Evolutionary conservation across 2,329 filamentous ascomycete species (phyloP), one percentile per base, ranked within the genome.

Genomic region (Pseudogymnoascus sp.): DNA sequence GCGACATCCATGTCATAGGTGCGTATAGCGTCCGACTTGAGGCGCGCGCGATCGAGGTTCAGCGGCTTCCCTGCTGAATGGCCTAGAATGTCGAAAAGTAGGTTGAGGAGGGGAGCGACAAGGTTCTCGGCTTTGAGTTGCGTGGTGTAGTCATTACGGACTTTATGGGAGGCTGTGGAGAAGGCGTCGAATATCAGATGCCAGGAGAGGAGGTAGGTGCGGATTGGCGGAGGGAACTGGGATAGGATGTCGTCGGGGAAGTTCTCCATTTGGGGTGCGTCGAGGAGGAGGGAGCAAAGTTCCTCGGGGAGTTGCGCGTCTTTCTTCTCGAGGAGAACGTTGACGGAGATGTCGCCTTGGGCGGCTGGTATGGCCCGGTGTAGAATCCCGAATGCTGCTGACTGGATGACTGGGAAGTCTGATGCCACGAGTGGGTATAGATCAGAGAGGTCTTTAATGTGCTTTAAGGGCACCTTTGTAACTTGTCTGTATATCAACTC

Each of bases 201-300:
- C 95, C 95, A 99, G 10, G 91, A 89, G 28, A 96, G 79, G 2
- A 99, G 80, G 71, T 97, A 99, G 9, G 87, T 86, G 62, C 91
- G 85, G 59, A 96, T 79, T 0, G 83, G 72, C 0, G 85, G 78
- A 10, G 91, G 91, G 69, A 93, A 89, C 15, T 83, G 79, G 4
- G 86, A 81, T 21, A 92, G 85, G 36, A 82, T 79, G 8, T 87
- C 83, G 57, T 89, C 85, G 0, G 83, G 80, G 53, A 91, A 83
- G 11, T 80, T 80, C n/a, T 88, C 83, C 2, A 90, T 79, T 0
- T 86, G 87, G 0, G 93, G 90, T 0, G 89, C 82, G 66, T 96
- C 89, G 0, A 96, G 81, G 13, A 97, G 81, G 1, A 97, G 80
- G 0, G 91, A 96, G 0, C 97, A 75, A 0, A 97, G 80, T 74